Percentiles rank a stretch among this genome's conserved stretches.
These are phyloP conservation scores for Pyrenula aspistea DNA, from an alignment of 495 filamentous ascomycete species.

Conservation along the genomic window DNA sequence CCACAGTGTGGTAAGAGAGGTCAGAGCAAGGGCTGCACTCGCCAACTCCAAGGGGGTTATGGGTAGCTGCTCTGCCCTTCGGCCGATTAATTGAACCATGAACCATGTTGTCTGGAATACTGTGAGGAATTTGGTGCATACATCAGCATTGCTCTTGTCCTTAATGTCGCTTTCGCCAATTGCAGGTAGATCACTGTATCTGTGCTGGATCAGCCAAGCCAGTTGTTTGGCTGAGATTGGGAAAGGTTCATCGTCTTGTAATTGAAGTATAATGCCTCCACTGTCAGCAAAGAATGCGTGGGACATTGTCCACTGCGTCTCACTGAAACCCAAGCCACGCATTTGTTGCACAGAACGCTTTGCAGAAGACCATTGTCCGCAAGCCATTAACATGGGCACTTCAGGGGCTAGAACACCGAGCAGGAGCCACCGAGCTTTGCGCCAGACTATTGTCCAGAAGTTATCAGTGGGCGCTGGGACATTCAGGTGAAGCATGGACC, in stretches of 20 bases:
- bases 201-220: conserved; percentile 5
- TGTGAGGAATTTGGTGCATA: conserved; percentile 13
- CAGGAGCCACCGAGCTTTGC: conserved; percentile 15
- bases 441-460: conserved; percentile 1
- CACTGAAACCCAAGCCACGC: not conserved
- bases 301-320: conserved; percentile 17
- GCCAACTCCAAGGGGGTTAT: conserved; percentile 20
- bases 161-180: conserved; percentile 16
- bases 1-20: conserved; percentile 21
- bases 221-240: conserved; percentile 9
- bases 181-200: conserved; percentile 10
- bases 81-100: conserved; percentile 12
- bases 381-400: conserved; percentile 16
- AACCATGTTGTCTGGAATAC: conserved; percentile 27
- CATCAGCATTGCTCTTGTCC: conserved; percentile 28
- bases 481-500: conserved; percentile 17
- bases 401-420: conserved; percentile 23
- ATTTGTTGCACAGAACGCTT: conserved; percentile 7
- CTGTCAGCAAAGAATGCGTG: conserved; percentile 29
- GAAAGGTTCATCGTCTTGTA: not conserved
- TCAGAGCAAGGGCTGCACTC: not conserved
- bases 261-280: conserved; percentile 23
- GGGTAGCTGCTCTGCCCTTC: conserved; percentile 12
- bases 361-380: conserved; percentile 18
- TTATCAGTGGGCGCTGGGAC: conserved; percentile 11